phyloP scores from a whole-genome alignment of 2,329 filamentous ascomycete species.

The Sarocladium strictum region DNA sequence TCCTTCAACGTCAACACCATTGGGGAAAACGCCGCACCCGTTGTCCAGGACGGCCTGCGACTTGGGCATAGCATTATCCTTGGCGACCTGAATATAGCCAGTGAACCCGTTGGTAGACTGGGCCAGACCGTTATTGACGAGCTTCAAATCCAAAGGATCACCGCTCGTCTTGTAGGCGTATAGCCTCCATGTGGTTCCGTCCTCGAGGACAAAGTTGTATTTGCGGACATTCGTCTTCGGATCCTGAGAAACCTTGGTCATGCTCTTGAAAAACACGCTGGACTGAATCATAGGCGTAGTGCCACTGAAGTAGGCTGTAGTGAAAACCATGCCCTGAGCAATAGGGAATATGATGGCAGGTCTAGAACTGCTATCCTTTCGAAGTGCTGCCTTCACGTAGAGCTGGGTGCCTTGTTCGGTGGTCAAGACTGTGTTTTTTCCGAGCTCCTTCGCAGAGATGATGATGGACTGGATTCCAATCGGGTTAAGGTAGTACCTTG shows the following conservation, averaged over 20 bases:
- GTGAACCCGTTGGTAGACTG: slow-evolving; percentile 62
- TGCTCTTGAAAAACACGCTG: slow-evolving; percentile 64
- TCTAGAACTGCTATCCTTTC: slow-evolving; percentile 39
- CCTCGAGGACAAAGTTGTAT: slow-evolving; percentile 66
- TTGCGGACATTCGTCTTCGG: slow-evolving; percentile 65
- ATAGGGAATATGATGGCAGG: slow-evolving; percentile 70
- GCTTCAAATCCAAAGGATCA: slow-evolving; percentile 57
- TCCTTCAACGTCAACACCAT: slow-evolving; percentile 46
- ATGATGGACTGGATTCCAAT: slow-evolving; percentile 76
- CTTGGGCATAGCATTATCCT: slow-evolving; percentile 52
- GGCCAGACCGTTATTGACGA: slow-evolving; percentile 60
- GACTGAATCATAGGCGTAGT: slow-evolving; percentile 68
- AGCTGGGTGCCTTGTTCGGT: slow-evolving; percentile 48
- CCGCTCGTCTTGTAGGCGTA: slow-evolving; percentile 63
- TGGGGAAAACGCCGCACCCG: slow-evolving; percentile 70
- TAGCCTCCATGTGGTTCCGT: slow-evolving; percentile 73
- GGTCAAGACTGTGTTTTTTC: slow-evolving; percentile 49
- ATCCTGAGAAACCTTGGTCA: slow-evolving; percentile 50
- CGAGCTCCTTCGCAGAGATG: slow-evolving; percentile 72
- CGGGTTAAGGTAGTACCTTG: slow-evolving; percentile 72
- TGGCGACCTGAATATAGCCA: slow-evolving; percentile 78
- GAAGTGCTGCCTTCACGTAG: slow-evolving; percentile 63
- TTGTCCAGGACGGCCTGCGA: slow-evolving; percentile 68
- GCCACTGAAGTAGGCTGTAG: slow-evolving; percentile 73
- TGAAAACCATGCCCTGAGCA: slow-evolving; percentile 83